These are phyloP conservation scores for Melaleuca quinquenervia DNA, from an alignment of 345 rosid species.

Conservation along the genomic window DNA sequence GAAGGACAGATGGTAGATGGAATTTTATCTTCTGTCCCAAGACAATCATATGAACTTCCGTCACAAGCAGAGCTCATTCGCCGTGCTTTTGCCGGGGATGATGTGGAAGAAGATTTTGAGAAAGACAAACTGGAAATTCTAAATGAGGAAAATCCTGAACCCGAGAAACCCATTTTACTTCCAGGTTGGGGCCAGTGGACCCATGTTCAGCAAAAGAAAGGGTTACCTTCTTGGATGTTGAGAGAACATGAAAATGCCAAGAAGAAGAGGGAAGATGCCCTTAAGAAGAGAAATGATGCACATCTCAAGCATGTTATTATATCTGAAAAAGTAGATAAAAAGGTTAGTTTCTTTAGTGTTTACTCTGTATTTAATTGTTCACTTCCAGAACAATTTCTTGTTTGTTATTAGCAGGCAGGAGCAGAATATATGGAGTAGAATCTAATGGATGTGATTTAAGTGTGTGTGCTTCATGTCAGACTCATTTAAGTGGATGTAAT, in stretches of 20 bases:
- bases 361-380: not conserved
- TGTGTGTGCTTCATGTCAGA: not conserved
- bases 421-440: not conserved
- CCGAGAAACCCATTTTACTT: constrained; percentile 64
- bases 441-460: not conserved
- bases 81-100: constrained; percentile 91
- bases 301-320: constrained; percentile 65
- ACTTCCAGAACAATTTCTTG: not conserved
- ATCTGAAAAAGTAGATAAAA: constrained; percentile 79
- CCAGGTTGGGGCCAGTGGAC: constrained; percentile 99
- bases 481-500: not conserved
- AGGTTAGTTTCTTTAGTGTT: constrained; percentile 27
- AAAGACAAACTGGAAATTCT: constrained; percentile 59
- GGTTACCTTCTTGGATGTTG: constrained; percentile 74
- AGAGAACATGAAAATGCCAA: constrained; percentile 62
- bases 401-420: not conserved
- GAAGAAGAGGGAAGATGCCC: constrained; percentile 53
- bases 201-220: constrained; percentile 58
- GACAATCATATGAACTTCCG: constrained; percentile 53
- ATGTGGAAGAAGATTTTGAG: constrained; percentile 70
- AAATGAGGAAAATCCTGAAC: constrained; percentile 69
- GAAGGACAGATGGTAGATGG: constrained; percentile 78
- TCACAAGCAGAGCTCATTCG: constrained; percentile 83
- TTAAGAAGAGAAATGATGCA: constrained; percentile 81
- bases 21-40: constrained; percentile 38